Conservation (phyloP, 2,329 filamentous ascomycete species). For the Madurella fahalii region DNA sequence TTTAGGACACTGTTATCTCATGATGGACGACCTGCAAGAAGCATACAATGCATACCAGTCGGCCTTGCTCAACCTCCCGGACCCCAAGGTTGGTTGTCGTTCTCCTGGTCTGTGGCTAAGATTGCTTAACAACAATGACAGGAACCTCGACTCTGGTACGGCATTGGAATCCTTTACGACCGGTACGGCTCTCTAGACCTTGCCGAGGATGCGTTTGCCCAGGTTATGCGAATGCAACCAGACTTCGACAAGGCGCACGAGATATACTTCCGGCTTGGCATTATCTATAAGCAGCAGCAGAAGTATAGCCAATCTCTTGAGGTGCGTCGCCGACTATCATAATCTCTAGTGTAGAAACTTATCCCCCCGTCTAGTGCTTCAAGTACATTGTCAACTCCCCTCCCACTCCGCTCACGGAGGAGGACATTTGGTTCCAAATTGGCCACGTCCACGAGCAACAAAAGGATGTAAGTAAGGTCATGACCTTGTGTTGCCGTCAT, state of each 20-base stretch:
- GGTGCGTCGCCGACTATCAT: constrained; percentile 47
- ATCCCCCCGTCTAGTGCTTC: constrained; percentile 66
- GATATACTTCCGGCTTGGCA: constrained; percentile 97
- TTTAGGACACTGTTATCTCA: constrained; percentile 91
- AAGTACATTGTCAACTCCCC: constrained; percentile 95
- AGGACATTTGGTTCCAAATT: constrained; percentile 99
- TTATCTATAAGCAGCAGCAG: constrained; percentile 98
- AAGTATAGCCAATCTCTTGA: constrained; percentile 91
- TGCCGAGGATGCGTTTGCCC: constrained; percentile 95
- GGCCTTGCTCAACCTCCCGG: constrained; percentile 84
- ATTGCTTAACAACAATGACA: constrained; percentile 32
- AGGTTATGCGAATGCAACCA: constrained; percentile 98
- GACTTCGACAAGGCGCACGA: constrained; percentile 98
- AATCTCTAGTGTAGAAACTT: constrained; percentile 19
- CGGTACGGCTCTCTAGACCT: constrained; percentile 94
- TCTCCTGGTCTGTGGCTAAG: not conserved
- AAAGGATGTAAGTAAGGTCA: constrained; percentile 72
- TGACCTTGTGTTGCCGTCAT: not conserved
- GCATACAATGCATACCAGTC: constrained; percentile 96
- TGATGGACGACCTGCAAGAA: constrained; percentile 98
- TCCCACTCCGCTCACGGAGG: constrained; percentile 86
- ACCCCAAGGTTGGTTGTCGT: constrained; percentile 71
- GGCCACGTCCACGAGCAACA: constrained; percentile 98
- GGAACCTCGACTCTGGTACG: constrained; percentile 98
- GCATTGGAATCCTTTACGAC: constrained; percentile 96